Evolutionary conservation across 139 green algal species (phyloP), one percentile per base, ranked within the genome.

Genomic region (Closterium sp.): DNA sequence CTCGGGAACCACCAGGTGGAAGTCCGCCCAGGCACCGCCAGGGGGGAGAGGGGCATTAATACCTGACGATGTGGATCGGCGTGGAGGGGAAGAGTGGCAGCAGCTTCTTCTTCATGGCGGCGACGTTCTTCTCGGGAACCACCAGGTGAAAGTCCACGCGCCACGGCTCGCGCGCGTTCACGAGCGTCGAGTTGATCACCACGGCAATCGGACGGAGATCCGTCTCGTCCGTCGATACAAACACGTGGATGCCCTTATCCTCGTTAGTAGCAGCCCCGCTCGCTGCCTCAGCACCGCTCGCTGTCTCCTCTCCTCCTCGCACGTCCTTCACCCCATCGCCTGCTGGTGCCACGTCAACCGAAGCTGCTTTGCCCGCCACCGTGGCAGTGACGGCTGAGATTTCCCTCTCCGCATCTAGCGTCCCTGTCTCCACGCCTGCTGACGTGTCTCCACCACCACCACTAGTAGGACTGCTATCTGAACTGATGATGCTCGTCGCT

Each of bases 181-280:
- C 84, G 10, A 92, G 31, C 31, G 90, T 92, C 31, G 90, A 92
- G 90, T 92, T 92, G 84, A 92, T 89, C 31, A 90, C 85, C 38
- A 92, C 90, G 9, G 32, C 84, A 32, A 92, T n/a, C 85, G 90
- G 90, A 35, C 84, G 85, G n/a, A 92, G 33, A 3, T 92, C 90
- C 38, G 31, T 34, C 38, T 92, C 84, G 85, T 92, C 90, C 32
- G 84, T 92, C 16, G 33, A 87, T 25, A 92, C n/a, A n/a, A 92
- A 92, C 36, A 92, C 84, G 85, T 92, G 84, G 30, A 86, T 33
- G 83, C 83, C 83, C 25, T 86, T 86, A 33, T 86, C 83, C 83
- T 76, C 55, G 55, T 76, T 76, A 76, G 55, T 76, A 76, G 55
- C 55, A 76, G 55, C 55, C 23, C 55, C 16, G 16, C 55, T 76